Conservation (phyloP, 305 asterid species). For the Solanum chacoense region DNA sequence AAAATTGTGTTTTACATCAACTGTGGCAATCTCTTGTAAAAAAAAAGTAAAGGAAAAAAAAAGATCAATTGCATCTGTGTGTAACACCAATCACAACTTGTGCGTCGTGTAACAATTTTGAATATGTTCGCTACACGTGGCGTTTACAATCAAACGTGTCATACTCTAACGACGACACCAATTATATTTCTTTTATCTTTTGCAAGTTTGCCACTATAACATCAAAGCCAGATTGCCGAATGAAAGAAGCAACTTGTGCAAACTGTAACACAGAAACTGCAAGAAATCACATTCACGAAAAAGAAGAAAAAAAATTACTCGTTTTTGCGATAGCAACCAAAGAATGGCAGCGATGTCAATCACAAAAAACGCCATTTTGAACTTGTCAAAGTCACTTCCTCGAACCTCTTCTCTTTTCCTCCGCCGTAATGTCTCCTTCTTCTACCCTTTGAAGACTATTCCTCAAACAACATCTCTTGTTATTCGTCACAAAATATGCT, state of each 20-base stretch:
- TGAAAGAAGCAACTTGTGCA: background rate
- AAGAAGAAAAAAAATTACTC: background rate
- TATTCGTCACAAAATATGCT: slow-evolving; percentile 29
- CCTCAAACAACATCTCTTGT: slow-evolving; percentile 19
- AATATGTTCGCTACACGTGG: background rate
- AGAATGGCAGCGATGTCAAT: slow-evolving; percentile 44
- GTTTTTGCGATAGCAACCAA: background rate
- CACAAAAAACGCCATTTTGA: slow-evolving; percentile 23
- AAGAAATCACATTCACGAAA: no score
- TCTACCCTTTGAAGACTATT: slow-evolving; percentile 29
- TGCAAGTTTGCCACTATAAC: background rate
- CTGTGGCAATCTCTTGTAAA: background rate
- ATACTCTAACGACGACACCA: background rate
- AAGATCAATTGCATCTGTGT: background rate
- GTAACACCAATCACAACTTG: background rate
- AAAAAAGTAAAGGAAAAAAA: accelerated
- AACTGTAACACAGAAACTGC: background rate
- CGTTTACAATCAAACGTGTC: slow-evolving; percentile 13
- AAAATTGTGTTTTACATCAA: background rate
- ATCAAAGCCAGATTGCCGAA: background rate
- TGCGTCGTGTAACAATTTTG: background rate
- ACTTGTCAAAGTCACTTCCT: slow-evolving; percentile 31
- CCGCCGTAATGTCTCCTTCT: background rate
- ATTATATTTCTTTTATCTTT: background rate
- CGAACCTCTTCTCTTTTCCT: slow-evolving; percentile 17